Conservation (phyloP, 164 flowering plant species). For the Aristolochia californica region DNA sequence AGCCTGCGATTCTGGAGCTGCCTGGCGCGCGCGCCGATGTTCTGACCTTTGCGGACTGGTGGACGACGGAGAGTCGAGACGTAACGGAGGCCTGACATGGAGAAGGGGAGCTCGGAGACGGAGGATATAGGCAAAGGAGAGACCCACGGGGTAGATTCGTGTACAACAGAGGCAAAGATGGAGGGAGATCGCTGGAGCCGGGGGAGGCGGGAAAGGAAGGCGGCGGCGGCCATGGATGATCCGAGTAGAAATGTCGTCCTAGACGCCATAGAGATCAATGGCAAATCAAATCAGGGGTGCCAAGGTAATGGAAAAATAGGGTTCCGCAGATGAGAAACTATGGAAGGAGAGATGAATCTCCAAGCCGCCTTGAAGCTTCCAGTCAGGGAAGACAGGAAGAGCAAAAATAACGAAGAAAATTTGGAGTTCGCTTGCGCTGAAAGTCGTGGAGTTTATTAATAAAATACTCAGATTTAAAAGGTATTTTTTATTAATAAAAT, state of each 20-base stretch:
- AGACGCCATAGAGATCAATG: background rate
- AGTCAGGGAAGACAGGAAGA: too few relatives aligned
- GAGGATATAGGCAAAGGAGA: background rate
- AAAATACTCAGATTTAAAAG: too few relatives aligned
- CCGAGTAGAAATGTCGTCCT: background rate
- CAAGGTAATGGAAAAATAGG: too few relatives aligned
- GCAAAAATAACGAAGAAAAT: too few relatives aligned
- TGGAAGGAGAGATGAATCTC: too few relatives aligned
- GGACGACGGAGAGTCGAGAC: conserved; percentile 44
- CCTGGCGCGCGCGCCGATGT: conserved; percentile 76
- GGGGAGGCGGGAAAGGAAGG: background rate
- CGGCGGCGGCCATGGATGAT: background rate
- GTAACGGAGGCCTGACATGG: conserved; percentile 21
- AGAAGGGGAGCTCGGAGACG: conserved; percentile 2
- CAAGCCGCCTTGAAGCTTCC: too few relatives aligned
- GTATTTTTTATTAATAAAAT: too few relatives aligned
- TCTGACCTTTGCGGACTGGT: conserved; percentile 32
- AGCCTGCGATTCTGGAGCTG: conserved; percentile 80
- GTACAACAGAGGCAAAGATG: background rate
- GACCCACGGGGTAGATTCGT: conserved; percentile 2
- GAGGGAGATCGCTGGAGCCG: background rate
- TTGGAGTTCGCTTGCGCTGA: too few relatives aligned
- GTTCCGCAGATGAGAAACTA: too few relatives aligned
- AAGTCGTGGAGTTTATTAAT: too few relatives aligned
- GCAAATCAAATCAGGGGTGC: background rate